Evolutionary conservation across 306 rosid genomes (phyloP).

Genomic region (Cicer pinnatifidum): DNA sequence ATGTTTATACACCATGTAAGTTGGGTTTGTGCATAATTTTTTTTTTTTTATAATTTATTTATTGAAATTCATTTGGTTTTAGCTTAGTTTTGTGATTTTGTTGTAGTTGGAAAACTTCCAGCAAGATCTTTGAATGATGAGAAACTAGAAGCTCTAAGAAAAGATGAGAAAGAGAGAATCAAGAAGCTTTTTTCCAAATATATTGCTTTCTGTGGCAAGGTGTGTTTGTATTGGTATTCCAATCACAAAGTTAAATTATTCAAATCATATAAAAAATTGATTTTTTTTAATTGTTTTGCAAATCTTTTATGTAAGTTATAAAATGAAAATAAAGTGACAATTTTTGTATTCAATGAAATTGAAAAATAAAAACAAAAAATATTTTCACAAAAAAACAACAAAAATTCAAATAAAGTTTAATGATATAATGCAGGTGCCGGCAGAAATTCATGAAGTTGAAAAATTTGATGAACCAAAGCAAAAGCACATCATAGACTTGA

Average conservation of each 20-base stretch:
- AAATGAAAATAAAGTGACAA: neutral
- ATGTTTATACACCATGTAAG: conserved; percentile 79
- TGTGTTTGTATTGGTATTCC: conserved; percentile 36
- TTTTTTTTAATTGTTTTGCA: neutral
- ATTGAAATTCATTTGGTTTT: conserved; percentile 39
- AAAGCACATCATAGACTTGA: conserved; percentile 61
- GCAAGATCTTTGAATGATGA: conserved; percentile 75
- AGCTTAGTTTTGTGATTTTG: conserved; percentile 41
- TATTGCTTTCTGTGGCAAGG: conserved; percentile 71
- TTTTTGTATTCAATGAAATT: neutral
- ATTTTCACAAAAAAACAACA: neutral
- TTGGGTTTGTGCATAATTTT: neutral
- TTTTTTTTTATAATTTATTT: too few species aligned
- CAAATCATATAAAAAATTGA: neutral
- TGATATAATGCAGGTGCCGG: conserved; percentile 59
- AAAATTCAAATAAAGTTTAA: neutral
- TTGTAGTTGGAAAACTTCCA: conserved; percentile 86
- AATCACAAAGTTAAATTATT: conserved; percentile 3
- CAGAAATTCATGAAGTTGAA: conserved; percentile 57
- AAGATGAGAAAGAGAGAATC: conserved; percentile 60
- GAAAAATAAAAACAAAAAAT: neutral
- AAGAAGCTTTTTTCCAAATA: conserved; percentile 59
- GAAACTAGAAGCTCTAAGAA: conserved; percentile 58
- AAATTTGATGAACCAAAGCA: conserved; percentile 67
- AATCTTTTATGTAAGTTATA: neutral